Base-by-base conservation (phyloP, 192 early-diverging fungal species). In the Linnemannia zychae region DNA sequence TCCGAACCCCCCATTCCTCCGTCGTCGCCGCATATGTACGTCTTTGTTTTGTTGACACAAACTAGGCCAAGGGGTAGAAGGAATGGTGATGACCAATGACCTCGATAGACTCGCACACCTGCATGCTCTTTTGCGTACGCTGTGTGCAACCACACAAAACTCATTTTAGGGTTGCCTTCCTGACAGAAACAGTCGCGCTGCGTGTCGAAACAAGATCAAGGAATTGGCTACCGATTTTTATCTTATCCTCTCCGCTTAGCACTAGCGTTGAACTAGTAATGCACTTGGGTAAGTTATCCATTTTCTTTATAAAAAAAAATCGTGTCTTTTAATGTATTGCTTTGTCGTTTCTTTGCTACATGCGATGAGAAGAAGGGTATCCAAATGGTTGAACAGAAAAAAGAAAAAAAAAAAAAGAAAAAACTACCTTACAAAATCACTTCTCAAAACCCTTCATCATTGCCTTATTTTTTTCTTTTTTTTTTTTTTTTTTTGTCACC, bases 291-390 rank as follows among this genome's bases (percentile, higher is more conserved):
- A 20, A 50, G 18, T 18, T 16, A 20, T 52, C 20, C 20, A 20
- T 15, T 52, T 52, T 52, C 18, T 52, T 52, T 22, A 52, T 52
- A 22, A 17, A 52, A 52, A 52, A n/a, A 52, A 17, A 52, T 52
- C 50, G 2, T 50, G 0, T 53, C 24, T 53, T 53, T 53, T 53
- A n/a, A 15, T n/a, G n/a, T 22, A n/a, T 24, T 22, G n/a, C n/a
- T n/a, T n/a, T n/a, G n/a, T n/a, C n/a, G n/a, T 63, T 63, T 63
- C 57, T 63, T 63, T 63, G 24, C 28, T 63, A 24, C 22, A 13
- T 63, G 57, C 57, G 57, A 63, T 57, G 52, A 57, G 52, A 57
- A 57, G 57, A 44, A 44, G 57, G 57, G 57, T 63, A 63, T 63
- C 57, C 28, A 31, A 63, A 63, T 63, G 57, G 28, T 63, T 15